Conservation (phyloP, 345 rosid genomes). For the Lumnitzera littorea region DNA sequence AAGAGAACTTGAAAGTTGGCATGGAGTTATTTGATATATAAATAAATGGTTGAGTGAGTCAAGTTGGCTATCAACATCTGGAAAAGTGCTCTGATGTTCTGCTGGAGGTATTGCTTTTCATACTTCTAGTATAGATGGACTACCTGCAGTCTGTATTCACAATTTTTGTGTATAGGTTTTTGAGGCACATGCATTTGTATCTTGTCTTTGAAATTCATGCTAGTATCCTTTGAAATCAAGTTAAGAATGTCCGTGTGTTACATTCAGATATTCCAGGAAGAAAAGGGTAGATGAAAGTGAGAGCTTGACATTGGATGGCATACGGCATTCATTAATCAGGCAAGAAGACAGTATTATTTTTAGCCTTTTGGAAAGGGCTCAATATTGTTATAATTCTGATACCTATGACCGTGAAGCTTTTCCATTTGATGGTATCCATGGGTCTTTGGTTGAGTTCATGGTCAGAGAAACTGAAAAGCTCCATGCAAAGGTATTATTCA, state of each 20-base stretch:
- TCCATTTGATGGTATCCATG: constrained; percentile 49
- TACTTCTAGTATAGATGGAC: no score
- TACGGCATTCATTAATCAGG: constrained; percentile 44
- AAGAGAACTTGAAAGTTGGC: no score
- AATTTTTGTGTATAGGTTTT: no score
- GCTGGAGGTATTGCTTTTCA: no score
- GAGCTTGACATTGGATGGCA: constrained; percentile 50
- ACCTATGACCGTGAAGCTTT: constrained; percentile 49
- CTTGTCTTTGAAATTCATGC: no score
- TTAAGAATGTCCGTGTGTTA: background rate
- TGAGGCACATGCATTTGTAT: no score
- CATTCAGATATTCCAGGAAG: constrained; percentile 32
- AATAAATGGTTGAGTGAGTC: no score
- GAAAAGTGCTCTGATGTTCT: no score
- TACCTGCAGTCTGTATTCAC: no score
- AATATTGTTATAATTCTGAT: constrained; percentile 50
- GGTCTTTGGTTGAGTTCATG: constrained; percentile 57
- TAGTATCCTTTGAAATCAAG: no score
- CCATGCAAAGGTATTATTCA: constrained; percentile 37
- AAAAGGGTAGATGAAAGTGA: constrained; percentile 46
- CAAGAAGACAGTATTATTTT: constrained; percentile 71
- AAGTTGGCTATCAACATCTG: no score
- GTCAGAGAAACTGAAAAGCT: constrained; percentile 63
- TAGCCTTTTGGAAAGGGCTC: constrained; percentile 55
- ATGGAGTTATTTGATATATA: no score